Conservation (phyloP, 2,329 filamentous ascomycete genomes). For the Bimuria novae-zelandiae region DNA sequence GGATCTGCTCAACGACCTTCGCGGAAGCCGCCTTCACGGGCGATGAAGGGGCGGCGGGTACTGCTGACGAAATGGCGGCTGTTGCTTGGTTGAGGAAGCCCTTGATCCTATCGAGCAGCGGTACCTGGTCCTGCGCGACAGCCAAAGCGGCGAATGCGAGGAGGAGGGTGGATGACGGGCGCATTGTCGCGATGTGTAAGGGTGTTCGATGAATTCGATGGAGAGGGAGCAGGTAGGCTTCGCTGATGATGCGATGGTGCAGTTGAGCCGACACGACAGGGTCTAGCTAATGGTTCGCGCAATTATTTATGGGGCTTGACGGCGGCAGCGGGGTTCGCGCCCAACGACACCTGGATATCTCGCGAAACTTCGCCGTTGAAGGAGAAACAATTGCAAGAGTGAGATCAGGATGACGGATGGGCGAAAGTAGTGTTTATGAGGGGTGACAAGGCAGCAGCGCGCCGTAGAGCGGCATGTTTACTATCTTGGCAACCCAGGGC, state of each 20-base stretch:
- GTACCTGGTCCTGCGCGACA: slow-evolving; percentile 61
- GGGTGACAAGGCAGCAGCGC: slow-evolving; percentile 5
- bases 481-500: not conserved
- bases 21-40: slow-evolving; percentile 54
- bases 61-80: slow-evolving; percentile 58
- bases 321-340: not conserved
- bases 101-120: slow-evolving; percentile 65
- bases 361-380: not conserved
- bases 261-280: slow-evolving; percentile 9
- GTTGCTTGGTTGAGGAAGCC: slow-evolving; percentile 61
- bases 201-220: not conserved
- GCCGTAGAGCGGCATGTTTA: not conserved
- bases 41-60: slow-evolving; percentile 46
- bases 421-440: not conserved
- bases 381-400: not conserved
- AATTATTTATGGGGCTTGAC: slow-evolving; percentile 11
- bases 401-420: not conserved
- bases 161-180: slow-evolving; percentile 47
- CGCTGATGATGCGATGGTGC: slow-evolving; percentile 10
- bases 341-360: not conserved
- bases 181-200: slow-evolving; percentile 10
- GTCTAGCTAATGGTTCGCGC: slow-evolving; percentile 10
- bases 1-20: slow-evolving; percentile 57
- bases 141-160: slow-evolving; percentile 58
- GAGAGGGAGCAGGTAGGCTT: slow-evolving; percentile 6